These are phyloP conservation scores for Cryptococcus wingfieldii DNA, from an alignment of 1,284 basidiomycete genomes.

Conservation along the genomic window DNA sequence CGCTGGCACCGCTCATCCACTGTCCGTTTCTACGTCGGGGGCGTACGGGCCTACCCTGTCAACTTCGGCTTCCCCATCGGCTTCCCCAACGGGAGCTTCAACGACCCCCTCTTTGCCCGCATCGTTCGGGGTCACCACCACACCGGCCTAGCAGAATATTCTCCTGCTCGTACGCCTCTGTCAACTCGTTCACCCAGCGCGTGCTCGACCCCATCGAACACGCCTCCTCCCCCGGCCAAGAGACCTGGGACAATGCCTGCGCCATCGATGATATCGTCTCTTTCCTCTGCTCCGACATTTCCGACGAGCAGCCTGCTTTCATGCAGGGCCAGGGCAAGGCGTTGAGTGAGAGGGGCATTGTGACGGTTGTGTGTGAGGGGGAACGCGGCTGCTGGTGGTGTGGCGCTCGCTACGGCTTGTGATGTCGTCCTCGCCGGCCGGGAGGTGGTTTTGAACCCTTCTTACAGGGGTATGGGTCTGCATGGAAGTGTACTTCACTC, in stretches of 20 bases:
- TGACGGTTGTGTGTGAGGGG: constrained; percentile 51
- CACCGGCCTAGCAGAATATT: too few species aligned
- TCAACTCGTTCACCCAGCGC: too few species aligned
- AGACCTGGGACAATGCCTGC: constrained; percentile 53
- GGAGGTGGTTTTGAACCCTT: constrained; percentile 50
- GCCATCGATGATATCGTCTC: constrained; percentile 50
- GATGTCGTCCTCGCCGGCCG: constrained; percentile 48
- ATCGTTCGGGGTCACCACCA: too few species aligned
- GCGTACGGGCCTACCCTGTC: too few species aligned
- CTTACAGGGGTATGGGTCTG: constrained; percentile 51
- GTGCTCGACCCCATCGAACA: constrained; percentile 52
- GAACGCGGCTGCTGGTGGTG: constrained; percentile 53
- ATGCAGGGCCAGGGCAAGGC: constrained; percentile 33
- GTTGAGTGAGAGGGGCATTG: constrained; percentile 46
- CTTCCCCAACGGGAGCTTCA: too few species aligned
- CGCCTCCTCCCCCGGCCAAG: constrained; percentile 42
- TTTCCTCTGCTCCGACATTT: constrained; percentile 38
- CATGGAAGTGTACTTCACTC: constrained; percentile 52
- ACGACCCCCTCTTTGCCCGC: too few species aligned
- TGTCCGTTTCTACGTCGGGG: too few species aligned
- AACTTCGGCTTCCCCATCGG: too few species aligned
- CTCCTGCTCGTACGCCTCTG: too few species aligned
- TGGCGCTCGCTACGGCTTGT: constrained; percentile 51
- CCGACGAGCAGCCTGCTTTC: constrained; percentile 31
- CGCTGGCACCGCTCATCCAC: too few species aligned